These are phyloP conservation scores for Fusarium xylarioides DNA, from an alignment of 2,329 filamentous ascomycete genomes.

Conservation along the genomic window DNA sequence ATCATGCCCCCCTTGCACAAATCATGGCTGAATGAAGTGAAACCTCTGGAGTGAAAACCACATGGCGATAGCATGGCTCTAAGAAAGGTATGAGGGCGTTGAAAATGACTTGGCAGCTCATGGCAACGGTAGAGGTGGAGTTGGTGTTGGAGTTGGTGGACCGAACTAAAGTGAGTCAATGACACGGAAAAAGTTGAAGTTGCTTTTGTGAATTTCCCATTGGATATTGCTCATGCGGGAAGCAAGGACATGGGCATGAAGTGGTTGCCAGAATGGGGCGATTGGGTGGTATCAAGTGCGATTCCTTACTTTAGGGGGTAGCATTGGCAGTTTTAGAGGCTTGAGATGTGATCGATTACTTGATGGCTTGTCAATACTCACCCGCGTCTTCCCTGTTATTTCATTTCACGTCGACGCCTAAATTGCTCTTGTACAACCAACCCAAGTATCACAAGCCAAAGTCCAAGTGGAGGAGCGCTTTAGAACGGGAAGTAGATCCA, in stretches of 20 bases:
- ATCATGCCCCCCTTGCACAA: neutral
- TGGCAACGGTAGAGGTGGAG: neutral
- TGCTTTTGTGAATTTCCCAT: constrained; percentile 18
- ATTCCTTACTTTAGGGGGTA: constrained; percentile 21
- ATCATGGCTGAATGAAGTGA: neutral
- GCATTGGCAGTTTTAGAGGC: neutral
- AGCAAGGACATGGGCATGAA: constrained; percentile 41
- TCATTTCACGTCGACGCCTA: neutral
- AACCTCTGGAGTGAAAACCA: neutral
- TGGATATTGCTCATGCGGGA: constrained; percentile 13
- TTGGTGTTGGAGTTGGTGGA: neutral
- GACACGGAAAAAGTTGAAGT: constrained; percentile 1
- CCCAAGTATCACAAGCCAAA: constrained; percentile 6
- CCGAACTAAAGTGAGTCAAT: constrained; percentile 1
- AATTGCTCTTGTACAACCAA: constrained; percentile 3
- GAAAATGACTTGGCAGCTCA: neutral
- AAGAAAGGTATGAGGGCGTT: neutral
- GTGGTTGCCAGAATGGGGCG: constrained; percentile 16
- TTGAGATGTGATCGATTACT: neutral
- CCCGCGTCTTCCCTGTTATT: neutral
- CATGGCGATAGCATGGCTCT: constrained; percentile 6
- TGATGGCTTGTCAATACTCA: neutral
- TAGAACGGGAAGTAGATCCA: constrained; percentile 8
- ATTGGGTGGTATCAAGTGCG: constrained; percentile 18
- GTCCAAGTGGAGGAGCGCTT: neutral